A percentile compares a stretch with the other conserved stretches of the same genome.
Conservation (phyloP, 1,284 basidiomycete species). For the Grifola frondosa region DNA sequence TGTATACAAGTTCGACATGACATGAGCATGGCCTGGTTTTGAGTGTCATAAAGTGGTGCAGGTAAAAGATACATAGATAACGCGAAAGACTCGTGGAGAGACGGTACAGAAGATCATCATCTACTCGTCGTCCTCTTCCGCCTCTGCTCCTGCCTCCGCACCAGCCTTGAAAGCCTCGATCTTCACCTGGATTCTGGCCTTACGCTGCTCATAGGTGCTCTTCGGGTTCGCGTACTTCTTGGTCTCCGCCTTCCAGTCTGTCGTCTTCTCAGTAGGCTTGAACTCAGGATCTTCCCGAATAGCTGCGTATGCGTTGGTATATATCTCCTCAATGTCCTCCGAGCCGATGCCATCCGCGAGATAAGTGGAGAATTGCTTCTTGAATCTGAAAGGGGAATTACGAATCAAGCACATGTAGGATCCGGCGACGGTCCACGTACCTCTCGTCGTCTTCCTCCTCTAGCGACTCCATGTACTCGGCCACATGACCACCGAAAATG, state of each 20-base stretch:
- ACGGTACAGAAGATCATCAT: conserved; percentile 17
- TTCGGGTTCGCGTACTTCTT: conserved; percentile 72
- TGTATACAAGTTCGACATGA: too few species aligned
- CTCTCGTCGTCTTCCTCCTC: conserved; percentile 99
- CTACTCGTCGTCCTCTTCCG: conserved; percentile 58
- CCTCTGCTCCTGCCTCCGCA: conserved; percentile 45
- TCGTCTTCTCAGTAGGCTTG: conserved; percentile 89
- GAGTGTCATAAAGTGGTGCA: conserved; percentile 19
- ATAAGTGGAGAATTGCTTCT: conserved; percentile 97
- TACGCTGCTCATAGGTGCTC: conserved; percentile 81
- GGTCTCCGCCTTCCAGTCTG: conserved; percentile 90
- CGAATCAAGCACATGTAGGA: background rate
- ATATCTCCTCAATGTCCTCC: conserved; percentile 98
- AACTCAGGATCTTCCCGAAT: conserved; percentile 95
- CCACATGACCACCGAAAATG: conserved; percentile 97
- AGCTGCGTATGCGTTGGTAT: conserved; percentile 85
- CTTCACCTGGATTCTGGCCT: conserved; percentile 76
- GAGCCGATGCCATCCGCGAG: conserved; percentile 95
- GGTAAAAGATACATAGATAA: conserved; percentile 13
- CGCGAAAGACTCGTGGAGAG: too few species aligned
- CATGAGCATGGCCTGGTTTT: conserved; percentile 24
- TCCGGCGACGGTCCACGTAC: conserved; percentile 35
- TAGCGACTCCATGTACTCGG: conserved; percentile 99
- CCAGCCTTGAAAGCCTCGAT: conserved; percentile 83
- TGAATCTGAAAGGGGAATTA: conserved; percentile 64